phyloP scores from a whole-genome alignment of 2,329 filamentous ascomycete genomes.

The Cladophialophora carrionii region DNA sequence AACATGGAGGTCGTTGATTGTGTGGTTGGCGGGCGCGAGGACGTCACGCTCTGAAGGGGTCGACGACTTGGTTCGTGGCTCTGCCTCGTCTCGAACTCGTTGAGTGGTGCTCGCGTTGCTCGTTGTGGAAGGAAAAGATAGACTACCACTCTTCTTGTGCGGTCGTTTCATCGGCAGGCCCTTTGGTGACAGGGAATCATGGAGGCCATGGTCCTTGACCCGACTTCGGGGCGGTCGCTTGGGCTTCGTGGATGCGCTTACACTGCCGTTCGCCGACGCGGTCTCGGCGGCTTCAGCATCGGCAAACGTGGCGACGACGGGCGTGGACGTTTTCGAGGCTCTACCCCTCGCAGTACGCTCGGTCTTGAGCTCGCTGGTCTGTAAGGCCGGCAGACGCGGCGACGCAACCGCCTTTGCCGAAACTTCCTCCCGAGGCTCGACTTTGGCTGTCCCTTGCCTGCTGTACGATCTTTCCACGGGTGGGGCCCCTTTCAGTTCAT shows the following conservation, averaged over 20 bases:
- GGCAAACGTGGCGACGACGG: constrained; percentile 45
- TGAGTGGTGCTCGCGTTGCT: constrained; percentile 2
- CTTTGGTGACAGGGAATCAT: constrained; percentile 38
- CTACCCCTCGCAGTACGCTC: constrained; percentile 41
- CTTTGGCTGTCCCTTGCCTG: constrained; percentile 46
- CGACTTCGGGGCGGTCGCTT: constrained; percentile 35
- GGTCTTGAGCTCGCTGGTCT: constrained; percentile 17
- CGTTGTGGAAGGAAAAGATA: constrained; percentile 34
- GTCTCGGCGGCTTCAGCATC: constrained; percentile 40
- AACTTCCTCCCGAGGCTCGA: constrained; percentile 24
- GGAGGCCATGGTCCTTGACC: constrained; percentile 38
- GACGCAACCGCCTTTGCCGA: constrained; percentile 36
- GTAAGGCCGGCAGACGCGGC: constrained; percentile 36
- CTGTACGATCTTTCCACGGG: constrained; percentile 32
- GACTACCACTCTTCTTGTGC: constrained; percentile 45
- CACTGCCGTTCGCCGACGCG: constrained; percentile 24
- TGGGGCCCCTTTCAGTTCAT: constrained; percentile 41
- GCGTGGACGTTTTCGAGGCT: constrained; percentile 49
- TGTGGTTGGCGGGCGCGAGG: constrained; percentile 24
- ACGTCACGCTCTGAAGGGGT: constrained; percentile 32
- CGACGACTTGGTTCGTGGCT: constrained; percentile 16
- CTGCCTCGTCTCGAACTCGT: constrained; percentile 24
- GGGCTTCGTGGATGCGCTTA: constrained; percentile 22
- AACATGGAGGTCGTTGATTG: constrained; percentile 36
- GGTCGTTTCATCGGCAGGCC: constrained; percentile 42